Percentiles rank a stretch among this genome's conserved stretches.
Conservation (phyloP, 2,329 filamentous ascomycete species). For the Xylariaceae sp. region DNA sequence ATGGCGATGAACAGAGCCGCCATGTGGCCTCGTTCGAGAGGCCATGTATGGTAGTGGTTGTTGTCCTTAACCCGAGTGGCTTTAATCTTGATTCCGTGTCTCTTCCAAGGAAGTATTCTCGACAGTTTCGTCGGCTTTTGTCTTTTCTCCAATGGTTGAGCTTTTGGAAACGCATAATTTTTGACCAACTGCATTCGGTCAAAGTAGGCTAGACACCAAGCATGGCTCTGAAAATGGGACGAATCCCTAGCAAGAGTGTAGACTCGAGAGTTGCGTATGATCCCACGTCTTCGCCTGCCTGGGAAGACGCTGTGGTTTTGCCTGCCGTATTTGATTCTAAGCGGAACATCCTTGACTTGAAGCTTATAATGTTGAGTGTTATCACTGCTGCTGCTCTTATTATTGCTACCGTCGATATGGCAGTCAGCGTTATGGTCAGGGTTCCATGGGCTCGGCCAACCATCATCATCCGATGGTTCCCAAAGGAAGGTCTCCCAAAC, state of each 20-base stretch:
- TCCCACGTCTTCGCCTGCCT: too few species aligned
- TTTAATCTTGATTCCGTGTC: too few species aligned
- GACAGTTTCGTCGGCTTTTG: too few species aligned
- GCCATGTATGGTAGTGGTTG: too few species aligned
- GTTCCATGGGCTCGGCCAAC: neutral
- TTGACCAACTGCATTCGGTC: neutral
- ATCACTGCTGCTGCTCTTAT: neutral
- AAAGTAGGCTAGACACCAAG: conserved; percentile 5
- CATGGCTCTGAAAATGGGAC: neutral
- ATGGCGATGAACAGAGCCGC: conserved; percentile 7
- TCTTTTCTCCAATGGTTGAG: too few species aligned
- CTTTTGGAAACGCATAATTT: too few species aligned
- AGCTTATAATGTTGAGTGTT: neutral
- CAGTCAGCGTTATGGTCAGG: neutral
- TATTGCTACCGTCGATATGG: neutral
- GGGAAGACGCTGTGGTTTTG: too few species aligned
- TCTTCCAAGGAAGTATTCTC: too few species aligned
- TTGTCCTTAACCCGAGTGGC: too few species aligned
- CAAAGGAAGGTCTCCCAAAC: neutral
- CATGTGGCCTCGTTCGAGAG: neutral
- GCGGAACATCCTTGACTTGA: neutral
- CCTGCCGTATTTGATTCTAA: neutral
- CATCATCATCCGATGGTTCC: neutral
- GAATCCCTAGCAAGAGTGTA: neutral
- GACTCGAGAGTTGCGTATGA: neutral